Percentiles rank a stretch among this genome's conserved stretches.
Evolutionary conservation across 176 grass and related monocot genomes (phyloP).

Genomic region (sorghum (Sorghum bicolor)): Sorghum_bicolor_NCBIv3 NC_012879.2:54592501-54593000

Average conservation of each 20-base stretch:
- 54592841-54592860: background rate
- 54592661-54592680: background rate
- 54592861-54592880: conserved; percentile 67
- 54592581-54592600: background rate
- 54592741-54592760: background rate
- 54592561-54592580: background rate
- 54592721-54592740: background rate
- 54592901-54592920: conserved; percentile 51
- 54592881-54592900: conserved; percentile 66
- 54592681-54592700: background rate
- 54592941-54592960: conserved; percentile 87
- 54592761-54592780: background rate
- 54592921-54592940: conserved; percentile 76
- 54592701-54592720: background rate
- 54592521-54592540: too few relatives aligned
- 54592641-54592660: background rate
- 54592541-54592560: background rate
- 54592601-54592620: background rate
- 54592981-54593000: conserved; percentile 70
- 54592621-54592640: background rate
- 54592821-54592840: background rate
- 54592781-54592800: background rate
- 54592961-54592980: conserved; percentile 75
- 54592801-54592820: background rate
- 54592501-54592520: background rate